Percentiles rank a stretch among this genome's conserved stretches.
These are phyloP conservation scores for Oehlia diaphana DNA, from an alignment of 192 early-diverging fungal genomes.

Conservation along the genomic window DNA sequence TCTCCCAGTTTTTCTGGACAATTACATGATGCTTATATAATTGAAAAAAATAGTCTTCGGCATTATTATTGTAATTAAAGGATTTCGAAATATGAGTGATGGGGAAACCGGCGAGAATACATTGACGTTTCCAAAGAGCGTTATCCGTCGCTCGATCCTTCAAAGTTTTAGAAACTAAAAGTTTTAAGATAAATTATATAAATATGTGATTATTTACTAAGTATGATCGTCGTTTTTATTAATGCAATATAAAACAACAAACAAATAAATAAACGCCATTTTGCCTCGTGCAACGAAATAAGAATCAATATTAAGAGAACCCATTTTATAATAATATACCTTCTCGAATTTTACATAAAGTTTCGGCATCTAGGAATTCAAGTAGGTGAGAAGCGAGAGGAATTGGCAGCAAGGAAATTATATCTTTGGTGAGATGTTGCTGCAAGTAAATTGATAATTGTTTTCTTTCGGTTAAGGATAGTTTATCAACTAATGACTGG, in stretches of 20 bases:
- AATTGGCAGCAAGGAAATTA: not conserved
- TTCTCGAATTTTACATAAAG: not conserved
- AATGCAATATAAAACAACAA: not conserved
- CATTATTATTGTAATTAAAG: not conserved
- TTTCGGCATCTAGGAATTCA: not conserved
- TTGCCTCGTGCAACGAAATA: not conserved
- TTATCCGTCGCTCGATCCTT: conserved; percentile 20
- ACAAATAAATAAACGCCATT: not conserved
- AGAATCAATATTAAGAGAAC: not conserved
- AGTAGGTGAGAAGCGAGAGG: not conserved
- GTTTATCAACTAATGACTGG: not conserved
- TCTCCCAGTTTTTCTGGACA: conserved; percentile 7
- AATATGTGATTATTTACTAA: not conserved
- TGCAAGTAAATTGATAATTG: not conserved
- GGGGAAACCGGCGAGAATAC: not conserved
- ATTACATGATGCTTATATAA: conserved; percentile 4
- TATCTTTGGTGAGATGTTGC: not conserved
- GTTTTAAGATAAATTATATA: not conserved
- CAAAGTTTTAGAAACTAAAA: conserved; percentile 14
- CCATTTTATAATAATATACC: not conserved
- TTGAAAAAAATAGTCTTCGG: conserved; percentile 13
- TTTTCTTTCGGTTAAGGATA: not conserved
- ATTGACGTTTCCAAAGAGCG: conserved; percentile 16
- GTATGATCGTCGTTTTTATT: not conserved
- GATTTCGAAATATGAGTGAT: not conserved